Evolutionary conservation across 2,329 filamentous ascomycete genomes (phyloP).

Genomic region (Chaetomiaceae sp.): DNA sequence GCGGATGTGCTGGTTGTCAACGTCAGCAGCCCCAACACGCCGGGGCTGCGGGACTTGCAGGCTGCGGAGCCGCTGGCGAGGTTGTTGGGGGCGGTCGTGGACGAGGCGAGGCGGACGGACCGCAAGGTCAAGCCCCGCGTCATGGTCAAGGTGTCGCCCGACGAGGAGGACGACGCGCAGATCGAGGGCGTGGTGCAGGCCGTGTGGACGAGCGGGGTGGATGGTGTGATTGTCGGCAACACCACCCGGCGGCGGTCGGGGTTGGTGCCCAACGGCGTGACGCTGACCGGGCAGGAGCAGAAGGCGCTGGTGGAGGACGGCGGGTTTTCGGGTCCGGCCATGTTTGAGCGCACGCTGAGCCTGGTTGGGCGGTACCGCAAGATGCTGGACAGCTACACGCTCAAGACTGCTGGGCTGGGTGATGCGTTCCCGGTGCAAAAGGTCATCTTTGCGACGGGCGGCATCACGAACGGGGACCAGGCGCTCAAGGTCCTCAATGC

Average conservation of each 20-base stretch:
- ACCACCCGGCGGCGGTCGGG: constrained; percentile 81
- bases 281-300: constrained; percentile 62
- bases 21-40: constrained; percentile 94
- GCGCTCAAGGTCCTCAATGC: constrained; percentile 78
- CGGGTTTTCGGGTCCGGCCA: constrained; percentile 84
- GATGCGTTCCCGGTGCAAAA: constrained; percentile 47
- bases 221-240: constrained; percentile 95
- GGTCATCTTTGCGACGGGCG: constrained; percentile 88
- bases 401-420: constrained; percentile 28
- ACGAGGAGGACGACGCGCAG: constrained; percentile 82
- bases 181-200: constrained; percentile 85
- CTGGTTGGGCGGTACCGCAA: constrained; percentile 76
- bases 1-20: constrained; percentile 98
- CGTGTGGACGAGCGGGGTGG: constrained; percentile 76
- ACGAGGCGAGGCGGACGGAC: constrained; percentile 64
- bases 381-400: constrained; percentile 53
- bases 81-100: constrained; percentile 77
- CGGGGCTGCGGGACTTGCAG: constrained; percentile 82
- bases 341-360: constrained; percentile 74
- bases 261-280: constrained; percentile 61
- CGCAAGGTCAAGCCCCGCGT: constrained; percentile 72
- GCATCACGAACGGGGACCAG: constrained; percentile 83
- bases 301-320: constrained; percentile 69
- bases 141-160: constrained; percentile 97
- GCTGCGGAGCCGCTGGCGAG: constrained; percentile 75